A percentile compares a stretch with the other conserved stretches of the same genome.
Evolutionary conservation across 129 eudicot species (phyloP).

Genomic region (Lactuca sativa): DNA sequence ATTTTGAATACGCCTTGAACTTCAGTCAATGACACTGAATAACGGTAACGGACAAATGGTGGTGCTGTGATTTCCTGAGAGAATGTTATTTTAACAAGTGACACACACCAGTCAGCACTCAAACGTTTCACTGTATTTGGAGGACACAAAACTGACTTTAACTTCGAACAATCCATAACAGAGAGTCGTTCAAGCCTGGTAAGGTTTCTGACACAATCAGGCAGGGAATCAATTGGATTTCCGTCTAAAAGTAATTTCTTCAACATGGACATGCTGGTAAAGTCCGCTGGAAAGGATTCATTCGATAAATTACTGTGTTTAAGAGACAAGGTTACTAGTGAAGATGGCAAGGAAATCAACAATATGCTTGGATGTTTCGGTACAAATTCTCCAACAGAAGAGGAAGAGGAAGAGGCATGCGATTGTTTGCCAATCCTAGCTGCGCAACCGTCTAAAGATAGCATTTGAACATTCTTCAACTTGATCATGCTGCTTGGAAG

Average conservation of each 20-base stretch:
- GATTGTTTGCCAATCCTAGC: too few relatives aligned
- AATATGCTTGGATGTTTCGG: background rate
- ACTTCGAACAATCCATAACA: too few relatives aligned
- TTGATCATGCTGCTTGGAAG: background rate
- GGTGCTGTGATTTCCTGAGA: constrained; percentile 13
- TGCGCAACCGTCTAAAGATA: constrained; percentile 3
- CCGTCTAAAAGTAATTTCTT: background rate
- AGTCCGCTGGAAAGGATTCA: background rate
- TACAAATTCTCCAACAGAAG: background rate
- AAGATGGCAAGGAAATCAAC: background rate
- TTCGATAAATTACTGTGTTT: background rate
- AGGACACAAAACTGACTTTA: constrained; percentile 12
- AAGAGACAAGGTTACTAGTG: background rate
- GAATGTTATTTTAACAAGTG: constrained; percentile 9
- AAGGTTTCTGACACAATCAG: background rate
- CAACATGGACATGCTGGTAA: background rate
- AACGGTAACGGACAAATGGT: background rate
- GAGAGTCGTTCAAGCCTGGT: background rate
- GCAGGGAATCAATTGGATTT: background rate
- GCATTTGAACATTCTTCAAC: background rate
- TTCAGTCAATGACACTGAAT: background rate
- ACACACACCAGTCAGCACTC: background rate
- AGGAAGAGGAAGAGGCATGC: background rate
- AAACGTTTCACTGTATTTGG: constrained; percentile 7
- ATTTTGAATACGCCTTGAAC: constrained; percentile 17